Evolutionary conservation across 371 early-diverging fungal genomes (phyloP), one percentile per base, ranked within the genome.

Genomic region (Mucor indicus): DNA sequence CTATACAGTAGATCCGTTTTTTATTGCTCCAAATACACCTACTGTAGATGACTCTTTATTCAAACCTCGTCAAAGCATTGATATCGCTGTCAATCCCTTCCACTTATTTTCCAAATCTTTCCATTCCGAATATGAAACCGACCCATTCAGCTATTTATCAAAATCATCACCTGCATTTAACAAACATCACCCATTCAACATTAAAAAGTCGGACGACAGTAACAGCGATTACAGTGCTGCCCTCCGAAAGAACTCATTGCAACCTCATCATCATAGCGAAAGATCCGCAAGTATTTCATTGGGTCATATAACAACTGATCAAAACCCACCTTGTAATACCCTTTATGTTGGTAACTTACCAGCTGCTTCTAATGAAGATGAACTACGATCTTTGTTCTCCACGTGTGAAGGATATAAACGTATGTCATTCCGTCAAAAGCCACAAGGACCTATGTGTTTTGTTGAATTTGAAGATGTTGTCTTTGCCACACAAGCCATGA

Each of bases 251-350:
- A 47, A 32, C 7, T 41, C 57, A 29, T 21, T 40, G 38, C 46
- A 50, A 17, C 40, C 57, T 10, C 19, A 36, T 5, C 35, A 42
- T 21, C 32, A 20, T n/a, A 48, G 20, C 17, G 31, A 31, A 24
- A 11, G 33, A 17, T 48, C 50, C 4, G 38, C 44, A 1, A 36
- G 39, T 32, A 22, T 24, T 11, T 48, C 25, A 12, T 48, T 38
- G 48, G 42, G 31, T 17, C 60, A 33, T 48, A 48, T 48, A 29
- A 25, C 51, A 16, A 70, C 63, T 6, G 70, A 94, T 68, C 92
- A 93, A 62, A 95, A 97, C 61, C 95, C 95, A 13, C 96, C 96
- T 0, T 95, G 98, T 77, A 97, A 97, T 67, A 95, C 96, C 3
- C 76, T 95, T 17, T 95, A 96, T 60, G 94, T 97, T 15, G 96